These are phyloP conservation scores for Saccharomycopsis babjevae DNA, from an alignment of 805 yeast species.

Conservation along the genomic window DNA sequence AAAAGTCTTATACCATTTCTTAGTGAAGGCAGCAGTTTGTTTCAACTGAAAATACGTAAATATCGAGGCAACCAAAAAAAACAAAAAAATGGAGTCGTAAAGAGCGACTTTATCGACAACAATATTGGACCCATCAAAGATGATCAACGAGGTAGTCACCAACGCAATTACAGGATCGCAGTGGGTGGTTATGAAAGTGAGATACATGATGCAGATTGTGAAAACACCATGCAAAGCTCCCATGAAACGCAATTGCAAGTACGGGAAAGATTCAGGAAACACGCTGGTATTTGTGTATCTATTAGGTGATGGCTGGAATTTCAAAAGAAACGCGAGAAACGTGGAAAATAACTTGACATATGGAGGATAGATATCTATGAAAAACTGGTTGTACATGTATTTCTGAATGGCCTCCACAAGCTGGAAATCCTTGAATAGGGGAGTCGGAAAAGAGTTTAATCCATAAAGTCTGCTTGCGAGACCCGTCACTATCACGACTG, in stretches of 20 bases:
- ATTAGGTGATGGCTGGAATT: conserved; percentile 18
- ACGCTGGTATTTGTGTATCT: not conserved
- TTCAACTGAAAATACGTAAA: conserved; percentile 34
- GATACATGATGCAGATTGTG: conserved; percentile 42
- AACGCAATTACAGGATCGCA: conserved; percentile 42
- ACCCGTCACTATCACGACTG: not conserved
- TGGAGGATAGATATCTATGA: conserved; percentile 69
- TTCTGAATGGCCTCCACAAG: conserved; percentile 31
- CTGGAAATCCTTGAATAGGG: conserved; percentile 41
- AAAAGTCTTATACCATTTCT: conserved; percentile 44
- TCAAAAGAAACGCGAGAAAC: conserved; percentile 38
- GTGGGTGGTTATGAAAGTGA: conserved; percentile 45
- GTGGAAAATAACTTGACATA: conserved; percentile 51
- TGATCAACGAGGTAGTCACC: conserved; percentile 40
- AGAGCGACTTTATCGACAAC: conserved; percentile 49
- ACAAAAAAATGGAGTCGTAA: conserved; percentile 34
- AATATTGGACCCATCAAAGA: conserved; percentile 56
- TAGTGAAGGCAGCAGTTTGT: conserved; percentile 35
- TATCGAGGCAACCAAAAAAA: conserved; percentile 26
- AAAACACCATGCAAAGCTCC: conserved; percentile 47
- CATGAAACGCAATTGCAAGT: conserved; percentile 44
- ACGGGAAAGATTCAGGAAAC: conserved; percentile 31
- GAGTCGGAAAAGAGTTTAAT: conserved; percentile 29
- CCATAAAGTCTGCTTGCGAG: conserved; percentile 26
- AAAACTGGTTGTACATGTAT: conserved; percentile 49